These are phyloP conservation scores for Calcarisporium arbuscula DNA, from an alignment of 2,329 filamentous ascomycete genomes.

Conservation along the genomic window DNA sequence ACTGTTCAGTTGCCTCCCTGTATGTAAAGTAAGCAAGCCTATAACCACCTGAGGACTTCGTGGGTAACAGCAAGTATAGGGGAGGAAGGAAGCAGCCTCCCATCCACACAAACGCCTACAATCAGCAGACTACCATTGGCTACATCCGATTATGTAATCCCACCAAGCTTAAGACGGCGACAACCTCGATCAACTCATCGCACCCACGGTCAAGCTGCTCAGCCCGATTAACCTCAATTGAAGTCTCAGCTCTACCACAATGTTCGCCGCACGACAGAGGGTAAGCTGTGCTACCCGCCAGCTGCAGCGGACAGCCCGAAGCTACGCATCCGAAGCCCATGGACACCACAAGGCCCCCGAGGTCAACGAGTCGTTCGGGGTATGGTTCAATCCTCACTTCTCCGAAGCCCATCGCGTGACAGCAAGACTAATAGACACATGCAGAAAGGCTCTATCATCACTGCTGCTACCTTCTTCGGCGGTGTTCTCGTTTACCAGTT, in stretches of 20 bases:
- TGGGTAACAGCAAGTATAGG: too few species aligned
- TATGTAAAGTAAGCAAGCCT: too few species aligned
- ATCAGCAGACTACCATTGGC: constrained; percentile 5
- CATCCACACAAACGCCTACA: not conserved
- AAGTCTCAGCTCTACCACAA: constrained; percentile 25
- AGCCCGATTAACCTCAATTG: constrained; percentile 25
- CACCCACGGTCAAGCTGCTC: too few species aligned
- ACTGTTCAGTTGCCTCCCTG: too few species aligned
- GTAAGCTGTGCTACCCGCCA: constrained; percentile 30
- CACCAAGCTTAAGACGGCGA: constrained; percentile 6
- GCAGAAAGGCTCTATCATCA: constrained; percentile 43
- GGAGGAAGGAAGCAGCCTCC: too few species aligned
- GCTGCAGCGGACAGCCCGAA: constrained; percentile 34
- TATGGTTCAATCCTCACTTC: too few species aligned
- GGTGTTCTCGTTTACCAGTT: constrained; percentile 41
- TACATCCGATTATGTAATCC: constrained; percentile 6
- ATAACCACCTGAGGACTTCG: too few species aligned
- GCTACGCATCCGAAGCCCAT: constrained; percentile 50
- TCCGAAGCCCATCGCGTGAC: too few species aligned
- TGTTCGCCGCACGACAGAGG: constrained; percentile 40
- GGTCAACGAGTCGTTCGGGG: constrained; percentile 50
- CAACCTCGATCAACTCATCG: constrained; percentile 7
- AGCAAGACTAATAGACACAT: constrained; percentile 6
- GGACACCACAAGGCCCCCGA: constrained; percentile 39
- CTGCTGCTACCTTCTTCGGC: constrained; percentile 37